These are phyloP conservation scores for Ustilago trichophora DNA, from an alignment of 1,284 basidiomycete species.

Conservation along the genomic window DNA sequence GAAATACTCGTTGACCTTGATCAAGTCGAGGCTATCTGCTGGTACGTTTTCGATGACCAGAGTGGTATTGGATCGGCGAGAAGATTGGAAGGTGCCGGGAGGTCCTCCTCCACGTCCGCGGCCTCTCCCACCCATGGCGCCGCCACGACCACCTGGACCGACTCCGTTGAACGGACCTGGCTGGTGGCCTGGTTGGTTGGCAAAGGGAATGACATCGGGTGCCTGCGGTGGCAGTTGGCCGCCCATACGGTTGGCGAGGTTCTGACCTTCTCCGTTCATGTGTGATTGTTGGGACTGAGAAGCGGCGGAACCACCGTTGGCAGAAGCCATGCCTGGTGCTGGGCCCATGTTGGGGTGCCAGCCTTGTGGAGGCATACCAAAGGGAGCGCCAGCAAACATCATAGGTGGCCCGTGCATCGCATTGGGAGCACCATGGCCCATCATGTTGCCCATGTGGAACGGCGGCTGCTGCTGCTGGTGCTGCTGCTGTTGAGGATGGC, in stretches of 20 bases:
- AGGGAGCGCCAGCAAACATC: constrained; percentile 49
- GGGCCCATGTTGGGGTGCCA: constrained; percentile 40
- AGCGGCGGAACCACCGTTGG: constrained; percentile 11
- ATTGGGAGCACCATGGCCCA: constrained; percentile 31
- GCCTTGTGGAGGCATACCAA: constrained; percentile 43
- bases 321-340: constrained; percentile 22
- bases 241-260: constrained; percentile 34
- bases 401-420: constrained; percentile 38
- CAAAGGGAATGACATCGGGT: constrained; percentile 7
- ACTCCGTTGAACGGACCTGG: constrained; percentile 15
- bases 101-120: constrained; percentile 68
- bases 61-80: constrained; percentile 74
- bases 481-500: constrained; percentile 11
- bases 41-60: constrained; percentile 95
- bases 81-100: constrained; percentile 68
- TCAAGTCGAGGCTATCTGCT: constrained; percentile 79
- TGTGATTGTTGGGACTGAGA: constrained; percentile 1
- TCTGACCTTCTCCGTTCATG: constrained; percentile 35
- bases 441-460: constrained; percentile 38
- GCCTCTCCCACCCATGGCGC: constrained; percentile 67
- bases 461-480: constrained; percentile 18
- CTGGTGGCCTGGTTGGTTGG: constrained; percentile 1
- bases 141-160: too few species aligned
- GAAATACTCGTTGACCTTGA: constrained; percentile 86
- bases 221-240: constrained; percentile 22